Conservation (phyloP, 2,329 filamentous ascomycete species). For the Lasiodiplodia sp. region DNA sequence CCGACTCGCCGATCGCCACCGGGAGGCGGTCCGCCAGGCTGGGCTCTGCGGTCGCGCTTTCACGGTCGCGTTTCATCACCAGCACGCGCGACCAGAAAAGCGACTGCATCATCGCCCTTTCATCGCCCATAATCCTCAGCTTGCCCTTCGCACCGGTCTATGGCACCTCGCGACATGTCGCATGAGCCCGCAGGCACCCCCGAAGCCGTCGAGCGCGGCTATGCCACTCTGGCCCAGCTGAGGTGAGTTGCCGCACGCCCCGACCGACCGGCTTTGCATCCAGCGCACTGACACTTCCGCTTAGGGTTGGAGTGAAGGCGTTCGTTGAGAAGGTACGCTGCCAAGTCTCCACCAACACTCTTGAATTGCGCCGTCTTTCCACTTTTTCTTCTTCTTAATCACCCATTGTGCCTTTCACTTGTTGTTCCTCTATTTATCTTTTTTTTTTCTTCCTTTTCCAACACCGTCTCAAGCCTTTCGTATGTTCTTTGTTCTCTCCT, state of each 20-base stretch:
- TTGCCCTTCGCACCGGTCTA: slow-evolving; percentile 38
- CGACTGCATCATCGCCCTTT: slow-evolving; percentile 6
- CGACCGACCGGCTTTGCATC: neutral
- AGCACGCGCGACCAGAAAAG: slow-evolving; percentile 8
- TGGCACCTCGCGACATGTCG: slow-evolving; percentile 64
- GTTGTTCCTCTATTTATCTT: neutral
- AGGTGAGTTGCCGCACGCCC: slow-evolving; percentile 61
- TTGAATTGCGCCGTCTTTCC: slow-evolving; percentile 31
- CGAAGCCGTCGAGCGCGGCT: slow-evolving; percentile 74
- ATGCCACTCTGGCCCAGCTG: slow-evolving; percentile 84
- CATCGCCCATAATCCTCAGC: slow-evolving; percentile 20
- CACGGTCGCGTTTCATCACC: slow-evolving; percentile 24
- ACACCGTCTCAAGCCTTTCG: neutral
- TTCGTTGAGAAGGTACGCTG: slow-evolving; percentile 71
- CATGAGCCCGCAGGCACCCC: slow-evolving; percentile 63
- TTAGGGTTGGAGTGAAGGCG: slow-evolving; percentile 70
- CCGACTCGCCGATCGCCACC: slow-evolving; percentile 24
- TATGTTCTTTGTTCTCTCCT: neutral
- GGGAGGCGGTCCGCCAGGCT: neutral
- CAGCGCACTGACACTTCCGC: slow-evolving; percentile 32
- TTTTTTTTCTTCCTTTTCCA: neutral
- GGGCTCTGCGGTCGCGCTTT: slow-evolving; percentile 27
- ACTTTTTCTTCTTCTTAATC: slow-evolving; percentile 29
- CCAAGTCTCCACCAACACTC: slow-evolving; percentile 36
- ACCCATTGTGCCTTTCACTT: neutral